Conservation (phyloP, 2,329 filamentous ascomycete species). For the Eurotiales sp. region DNA sequence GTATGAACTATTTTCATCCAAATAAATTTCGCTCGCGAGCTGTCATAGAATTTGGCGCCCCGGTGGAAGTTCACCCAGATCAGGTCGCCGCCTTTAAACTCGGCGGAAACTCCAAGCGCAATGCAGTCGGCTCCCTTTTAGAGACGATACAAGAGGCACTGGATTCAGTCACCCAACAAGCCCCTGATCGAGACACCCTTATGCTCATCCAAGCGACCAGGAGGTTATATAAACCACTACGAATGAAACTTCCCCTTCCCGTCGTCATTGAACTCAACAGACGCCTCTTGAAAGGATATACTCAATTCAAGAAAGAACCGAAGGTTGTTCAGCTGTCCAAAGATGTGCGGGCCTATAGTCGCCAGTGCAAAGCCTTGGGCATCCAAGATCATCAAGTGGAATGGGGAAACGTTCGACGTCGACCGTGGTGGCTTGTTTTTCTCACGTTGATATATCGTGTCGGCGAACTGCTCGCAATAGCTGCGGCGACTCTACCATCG, state of each 20-base stretch:
- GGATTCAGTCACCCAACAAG: constrained; percentile 82
- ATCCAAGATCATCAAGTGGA: constrained; percentile 92
- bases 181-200: constrained; percentile 90
- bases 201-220: constrained; percentile 94
- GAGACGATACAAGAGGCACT: constrained; percentile 83
- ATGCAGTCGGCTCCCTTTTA: constrained; percentile 79
- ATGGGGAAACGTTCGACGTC: constrained; percentile 69
- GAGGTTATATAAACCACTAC: constrained; percentile 87
- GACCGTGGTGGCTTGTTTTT: constrained; percentile 65
- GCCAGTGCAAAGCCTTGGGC: constrained; percentile 75
- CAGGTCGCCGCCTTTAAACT: constrained; percentile 80
- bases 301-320: constrained; percentile 84
- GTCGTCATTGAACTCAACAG: constrained; percentile 92
- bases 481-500: constrained; percentile 78
- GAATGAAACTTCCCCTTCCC: constrained; percentile 86
- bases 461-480: constrained; percentile 69
- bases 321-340: constrained; percentile 74
- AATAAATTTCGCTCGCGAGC: constrained; percentile 97
- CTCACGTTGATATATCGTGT: constrained; percentile 75
- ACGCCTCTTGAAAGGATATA: constrained; percentile 84
- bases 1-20: constrained; percentile 99
- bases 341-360: constrained; percentile 80
- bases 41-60: constrained; percentile 89
- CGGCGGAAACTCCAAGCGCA: constrained; percentile 65
- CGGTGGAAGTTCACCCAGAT: constrained; percentile 80